Conservation (phyloP, 305 asterid genomes). For the Plantago lanceolata region DNA sequence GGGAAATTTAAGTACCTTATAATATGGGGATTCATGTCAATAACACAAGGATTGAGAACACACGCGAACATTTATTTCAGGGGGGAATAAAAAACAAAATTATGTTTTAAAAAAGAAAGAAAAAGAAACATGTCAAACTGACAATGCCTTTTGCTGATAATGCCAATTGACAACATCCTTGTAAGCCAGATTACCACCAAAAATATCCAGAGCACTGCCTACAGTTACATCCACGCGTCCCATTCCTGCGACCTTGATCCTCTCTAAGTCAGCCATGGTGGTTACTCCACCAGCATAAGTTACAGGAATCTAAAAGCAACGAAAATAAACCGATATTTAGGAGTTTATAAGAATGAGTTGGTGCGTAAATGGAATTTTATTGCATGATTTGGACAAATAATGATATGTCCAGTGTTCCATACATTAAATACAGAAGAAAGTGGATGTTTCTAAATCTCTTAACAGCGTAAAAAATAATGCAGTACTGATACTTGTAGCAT, state of each 20-base stretch:
- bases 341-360: background rate
- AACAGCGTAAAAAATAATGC: background rate
- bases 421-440: background rate
- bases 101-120: background rate
- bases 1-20: background rate
- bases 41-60: background rate
- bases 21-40: background rate
- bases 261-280: conserved; percentile 70
- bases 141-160: conserved; percentile 48
- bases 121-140: conserved; percentile 30
- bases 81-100: background rate
- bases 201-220: conserved; percentile 91
- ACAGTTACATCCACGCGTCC: conserved; percentile 87
- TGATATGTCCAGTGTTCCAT: background rate
- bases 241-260: conserved; percentile 68
- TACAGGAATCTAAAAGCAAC: conserved; percentile 67
- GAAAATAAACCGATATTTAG: background rate
- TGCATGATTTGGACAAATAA: background rate
- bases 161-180: conserved; percentile 90
- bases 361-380: background rate
- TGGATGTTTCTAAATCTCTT: background rate
- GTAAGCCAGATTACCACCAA: conserved; percentile 83
- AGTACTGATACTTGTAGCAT: conserved; percentile 4
- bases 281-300: conserved; percentile 97
- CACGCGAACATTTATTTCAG: background rate